Percentiles rank a stretch among this genome's conserved stretches.
phyloP scores from a whole-genome alignment of 805 yeast genomes.

The Nakazawaea ambrosiae region DNA sequence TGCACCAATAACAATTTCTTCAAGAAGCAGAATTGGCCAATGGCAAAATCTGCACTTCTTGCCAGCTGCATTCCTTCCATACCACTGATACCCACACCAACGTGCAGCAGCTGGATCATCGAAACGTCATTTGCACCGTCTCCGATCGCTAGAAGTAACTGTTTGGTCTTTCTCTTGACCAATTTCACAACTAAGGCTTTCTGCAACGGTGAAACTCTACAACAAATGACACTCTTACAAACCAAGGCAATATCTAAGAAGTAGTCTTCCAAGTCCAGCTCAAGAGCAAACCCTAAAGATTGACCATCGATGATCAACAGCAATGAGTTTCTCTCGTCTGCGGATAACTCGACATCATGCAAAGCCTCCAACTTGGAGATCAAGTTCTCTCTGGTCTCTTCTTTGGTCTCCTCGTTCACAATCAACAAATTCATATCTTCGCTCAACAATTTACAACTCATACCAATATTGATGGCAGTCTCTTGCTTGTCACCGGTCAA shows the following conservation, averaged over 20 bases:
- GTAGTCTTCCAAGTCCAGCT: conserved; percentile 68
- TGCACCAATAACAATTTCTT: conserved; percentile 82
- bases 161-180: conserved; percentile 76
- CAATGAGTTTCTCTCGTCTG: conserved; percentile 66
- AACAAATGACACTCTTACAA: conserved; percentile 95
- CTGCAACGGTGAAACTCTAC: conserved; percentile 96
- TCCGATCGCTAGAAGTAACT: conserved; percentile 84
- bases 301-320: conserved; percentile 94
- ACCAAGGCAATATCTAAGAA: conserved; percentile 73
- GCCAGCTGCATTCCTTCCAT: conserved; percentile 99
- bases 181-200: conserved; percentile 93
- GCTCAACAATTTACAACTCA: conserved; percentile 89
- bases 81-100: conserved; percentile 98
- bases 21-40: conserved; percentile 89
- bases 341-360: conserved; percentile 54
- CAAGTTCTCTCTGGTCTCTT: conserved; percentile 69
- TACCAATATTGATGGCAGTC: conserved; percentile 96
- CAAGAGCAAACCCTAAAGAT: conserved; percentile 81
- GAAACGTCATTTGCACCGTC: conserved; percentile 99
- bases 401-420: conserved; percentile 78
- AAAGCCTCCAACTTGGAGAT: conserved; percentile 72
- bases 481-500: conserved; percentile 98
- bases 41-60: conserved; percentile 93
- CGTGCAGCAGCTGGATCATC: conserved; percentile 99
- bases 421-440: conserved; percentile 94